phyloP scores from a whole-genome alignment of 202 grass and related monocot genomes.

The Hordeum pubiflorum region DNA sequence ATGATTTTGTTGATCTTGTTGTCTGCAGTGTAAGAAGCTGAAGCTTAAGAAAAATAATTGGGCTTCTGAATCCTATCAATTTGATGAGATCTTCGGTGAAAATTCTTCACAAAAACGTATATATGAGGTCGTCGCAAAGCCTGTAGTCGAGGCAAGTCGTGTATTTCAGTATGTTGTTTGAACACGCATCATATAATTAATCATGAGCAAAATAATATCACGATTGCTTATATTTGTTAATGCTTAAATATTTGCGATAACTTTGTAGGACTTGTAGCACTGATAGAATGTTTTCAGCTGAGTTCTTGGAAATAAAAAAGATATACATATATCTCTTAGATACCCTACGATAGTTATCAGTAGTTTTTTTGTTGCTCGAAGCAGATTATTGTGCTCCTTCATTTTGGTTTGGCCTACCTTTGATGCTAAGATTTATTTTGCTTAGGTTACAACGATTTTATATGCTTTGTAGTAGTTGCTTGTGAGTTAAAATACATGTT shows the following conservation, averaged over 20 bases:
- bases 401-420: not conserved
- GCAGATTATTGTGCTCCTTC: not conserved
- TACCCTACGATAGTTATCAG: not conserved
- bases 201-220: not conserved
- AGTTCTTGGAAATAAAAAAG: not conserved
- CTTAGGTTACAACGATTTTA: not conserved
- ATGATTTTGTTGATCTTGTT: not conserved
- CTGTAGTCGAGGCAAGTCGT: slow-evolving; percentile 84
- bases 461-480: not conserved
- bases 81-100: slow-evolving; percentile 82
- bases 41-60: slow-evolving; percentile 92
- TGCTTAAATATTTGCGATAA: not conserved
- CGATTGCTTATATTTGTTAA: not conserved
- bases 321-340: not conserved
- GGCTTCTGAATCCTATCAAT: slow-evolving; percentile 81
- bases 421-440: not conserved
- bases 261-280: not conserved
- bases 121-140: slow-evolving; percentile 80
- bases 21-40: slow-evolving; percentile 66
- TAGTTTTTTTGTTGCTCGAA: not conserved
- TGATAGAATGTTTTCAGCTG: not conserved
- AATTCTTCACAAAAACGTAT: slow-evolving; percentile 79
- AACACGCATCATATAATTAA: not conserved
- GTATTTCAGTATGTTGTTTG: not conserved
- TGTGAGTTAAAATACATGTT: not conserved